Evolutionary conservation across 2,329 filamentous ascomycete species (phyloP), one percentile per base, ranked within the genome.

Genomic region (Diaporthe helianthi): DNA sequence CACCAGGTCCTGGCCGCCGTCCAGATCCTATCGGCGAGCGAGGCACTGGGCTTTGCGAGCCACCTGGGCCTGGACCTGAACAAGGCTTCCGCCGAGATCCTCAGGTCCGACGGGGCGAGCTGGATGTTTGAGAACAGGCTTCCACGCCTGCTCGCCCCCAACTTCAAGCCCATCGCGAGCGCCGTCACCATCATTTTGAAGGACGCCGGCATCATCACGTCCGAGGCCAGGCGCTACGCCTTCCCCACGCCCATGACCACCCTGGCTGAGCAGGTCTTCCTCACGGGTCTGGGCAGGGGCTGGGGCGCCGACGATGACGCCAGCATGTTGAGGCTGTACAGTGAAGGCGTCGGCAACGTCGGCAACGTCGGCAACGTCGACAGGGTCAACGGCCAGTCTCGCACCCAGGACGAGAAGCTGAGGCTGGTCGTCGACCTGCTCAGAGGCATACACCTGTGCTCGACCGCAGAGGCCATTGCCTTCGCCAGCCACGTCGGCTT

Each of bases 151-250:
- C 74, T 89, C 46, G 80, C 83, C 36, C 80, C 83, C 36, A 79
- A 84, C 51, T 86, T 83, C 77, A 79, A 83, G 71, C 87, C 87
- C 0, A 77, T 89, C 44, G 86, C 86, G 19, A 89, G 87, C 75
- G 87, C 87, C 3, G 75, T 88, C 60, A 85, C 83, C 36, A 90
- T 89, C 72, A 89, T 89, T 71, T 73, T 87, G 44, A 90, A 90
- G 78, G 87, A 90, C 76, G 80, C 82, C 75, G 84, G 86, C 61
- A 92, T 92, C 78, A 91, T 92, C 76, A 92, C 90, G 1, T 85
- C 87, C 31, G 89, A 88, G 69, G 89, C 89, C 1, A 82, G 89
- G 24, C 80, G 86, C 51, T 79, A 82, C 66, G 81, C 82, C 33
- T 92, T 90, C 76, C 84, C 88, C 0, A 85, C 85, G 1, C 88